Conservation (phyloP, 352 stramenopile genomes). For the Blastocystis sp. region DNA sequence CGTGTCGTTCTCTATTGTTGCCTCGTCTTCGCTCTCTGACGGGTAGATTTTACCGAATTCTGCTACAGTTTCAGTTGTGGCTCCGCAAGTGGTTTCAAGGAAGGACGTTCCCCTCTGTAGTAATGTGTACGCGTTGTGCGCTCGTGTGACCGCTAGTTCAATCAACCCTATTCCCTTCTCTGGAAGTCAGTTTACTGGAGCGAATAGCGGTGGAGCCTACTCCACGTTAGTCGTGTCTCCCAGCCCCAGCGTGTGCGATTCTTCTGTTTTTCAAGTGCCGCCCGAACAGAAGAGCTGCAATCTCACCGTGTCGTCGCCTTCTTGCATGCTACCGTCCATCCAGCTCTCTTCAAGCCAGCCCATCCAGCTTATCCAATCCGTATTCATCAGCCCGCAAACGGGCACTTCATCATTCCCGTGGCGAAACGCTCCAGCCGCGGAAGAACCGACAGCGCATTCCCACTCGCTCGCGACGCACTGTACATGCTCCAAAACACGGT, state of each 20-base stretch:
- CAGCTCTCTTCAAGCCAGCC: constrained; percentile 7
- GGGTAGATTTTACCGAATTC: not conserved
- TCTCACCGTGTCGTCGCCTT: not conserved
- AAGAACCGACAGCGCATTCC: too few relatives aligned
- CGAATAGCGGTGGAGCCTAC: not conserved
- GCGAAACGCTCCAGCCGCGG: too few relatives aligned
- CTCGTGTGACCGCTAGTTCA: not conserved
- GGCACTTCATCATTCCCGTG: not conserved
- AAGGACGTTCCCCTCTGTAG: not conserved
- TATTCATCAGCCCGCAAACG: constrained; percentile 14
- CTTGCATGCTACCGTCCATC: not conserved
- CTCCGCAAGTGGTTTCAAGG: not conserved
- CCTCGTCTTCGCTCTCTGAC: not conserved
- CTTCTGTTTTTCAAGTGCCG: too few relatives aligned
- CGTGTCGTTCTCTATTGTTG: not conserved
- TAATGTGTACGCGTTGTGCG: too few relatives aligned
- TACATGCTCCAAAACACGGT: constrained; percentile 52
- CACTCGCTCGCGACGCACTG: constrained; percentile 18
- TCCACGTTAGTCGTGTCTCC: not conserved
- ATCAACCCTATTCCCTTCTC: not conserved
- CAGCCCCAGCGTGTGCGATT: too few relatives aligned
- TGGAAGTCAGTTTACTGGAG: not conserved
- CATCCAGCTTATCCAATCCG: constrained; percentile 57
- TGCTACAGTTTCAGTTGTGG: not conserved
- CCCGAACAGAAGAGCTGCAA: not conserved